A percentile compares a stretch with the other conserved stretches of the same genome.
These are phyloP conservation scores for Luffa acutangula DNA, from an alignment of 306 rosid species.

Conservation along the genomic window DNA sequence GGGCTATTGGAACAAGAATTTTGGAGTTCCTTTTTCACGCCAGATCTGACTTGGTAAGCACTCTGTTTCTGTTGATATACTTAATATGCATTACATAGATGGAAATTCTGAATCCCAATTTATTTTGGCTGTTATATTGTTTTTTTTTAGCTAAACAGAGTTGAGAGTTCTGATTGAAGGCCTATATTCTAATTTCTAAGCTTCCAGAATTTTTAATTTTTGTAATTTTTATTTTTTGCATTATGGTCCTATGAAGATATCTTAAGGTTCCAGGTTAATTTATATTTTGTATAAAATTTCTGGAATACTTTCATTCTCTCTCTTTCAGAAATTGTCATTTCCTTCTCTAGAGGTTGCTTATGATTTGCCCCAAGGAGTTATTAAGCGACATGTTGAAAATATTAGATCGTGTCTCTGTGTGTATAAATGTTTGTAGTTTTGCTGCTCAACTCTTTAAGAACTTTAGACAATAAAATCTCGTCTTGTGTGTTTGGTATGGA, in stretches of 20 bases:
- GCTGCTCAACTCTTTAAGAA: neutral
- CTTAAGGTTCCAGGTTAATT: neutral
- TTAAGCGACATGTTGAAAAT: neutral
- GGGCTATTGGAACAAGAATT: constrained; percentile 83
- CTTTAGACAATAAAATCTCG: neutral
- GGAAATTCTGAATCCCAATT: neutral
- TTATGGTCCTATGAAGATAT: neutral
- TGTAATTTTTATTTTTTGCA: neutral
- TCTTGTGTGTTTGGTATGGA: neutral
- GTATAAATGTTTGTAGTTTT: neutral
- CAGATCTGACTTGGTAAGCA: constrained; percentile 85
- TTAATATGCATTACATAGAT: neutral
- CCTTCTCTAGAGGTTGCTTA: neutral
- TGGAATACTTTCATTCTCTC: neutral
- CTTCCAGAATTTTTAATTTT: too few relatives aligned
- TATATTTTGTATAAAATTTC: neutral
- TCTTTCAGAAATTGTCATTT: neutral
- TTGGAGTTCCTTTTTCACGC: constrained; percentile 90
- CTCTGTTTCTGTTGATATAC: neutral
- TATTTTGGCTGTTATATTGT: neutral
- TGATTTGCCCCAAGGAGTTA: neutral
- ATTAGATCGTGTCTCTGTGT: neutral
- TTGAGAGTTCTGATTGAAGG: neutral
- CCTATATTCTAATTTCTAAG: neutral
- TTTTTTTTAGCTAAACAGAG: neutral